Evolutionary conservation across 139 green algal genomes (phyloP), one percentile per base, ranked within the genome.

Genomic region (Closterium sp.): DNA sequence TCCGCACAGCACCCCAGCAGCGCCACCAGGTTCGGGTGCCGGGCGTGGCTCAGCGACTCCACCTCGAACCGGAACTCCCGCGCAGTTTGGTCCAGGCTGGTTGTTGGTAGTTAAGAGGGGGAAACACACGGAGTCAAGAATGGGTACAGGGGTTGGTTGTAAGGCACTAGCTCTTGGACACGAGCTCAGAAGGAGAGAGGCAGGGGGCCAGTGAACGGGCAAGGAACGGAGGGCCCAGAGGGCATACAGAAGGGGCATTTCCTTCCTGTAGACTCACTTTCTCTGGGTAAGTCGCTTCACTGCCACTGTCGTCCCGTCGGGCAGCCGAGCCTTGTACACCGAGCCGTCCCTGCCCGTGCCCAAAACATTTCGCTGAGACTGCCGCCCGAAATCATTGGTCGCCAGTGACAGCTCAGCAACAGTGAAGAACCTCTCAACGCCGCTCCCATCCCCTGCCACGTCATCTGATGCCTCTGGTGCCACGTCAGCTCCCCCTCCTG

Each of bases 251-350:
- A n/a, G n/a, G 81, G 81, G 25, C 5, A 86, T 32, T 34, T 86
- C 81, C 81, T 86, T 83, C 81, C 1, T 32, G 4, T 32, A 1
- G 21, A 90, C 87, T 86, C 30, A 90, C 87, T 84, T 90, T 34
- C 66, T 66, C 8, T 87, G 23, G 30, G 25, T 91, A 30, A 92
- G 35, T 9, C 85, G 8, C 84, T 92, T 92, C 25, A 92, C 83
- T 7, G 90, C 90, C 25, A 92, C 35, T 1, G 33, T 90, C 25
- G 55, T 91, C 33, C 90, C 90, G 32, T 92, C 90, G 1, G 84
- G 33, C 35, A 92, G 90, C 8, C 85, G 85, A 38, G 34, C 90
- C 55, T 92, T 92, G 90, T 86, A 92, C 35, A 90, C 86, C 32
- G 84, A 90, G 23, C 89, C 89, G 66, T 91, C 34, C 19, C 28